phyloP scores from a whole-genome alignment of 257 asterid genomes.

The Eucommia ulmoides region DNA sequence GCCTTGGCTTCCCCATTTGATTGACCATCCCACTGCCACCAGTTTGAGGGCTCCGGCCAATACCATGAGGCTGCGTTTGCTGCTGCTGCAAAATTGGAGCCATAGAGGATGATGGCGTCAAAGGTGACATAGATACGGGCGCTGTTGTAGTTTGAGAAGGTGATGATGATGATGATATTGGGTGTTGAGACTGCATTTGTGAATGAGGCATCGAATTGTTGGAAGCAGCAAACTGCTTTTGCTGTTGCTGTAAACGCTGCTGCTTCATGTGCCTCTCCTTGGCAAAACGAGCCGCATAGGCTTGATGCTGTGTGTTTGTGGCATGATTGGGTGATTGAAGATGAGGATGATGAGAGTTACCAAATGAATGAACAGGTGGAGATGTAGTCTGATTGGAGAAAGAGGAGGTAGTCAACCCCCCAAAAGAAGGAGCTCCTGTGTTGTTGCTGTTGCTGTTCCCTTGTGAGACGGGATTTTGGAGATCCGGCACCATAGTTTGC shows the following conservation, averaged over 20 bases:
- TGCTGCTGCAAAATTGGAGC: conserved; percentile 45
- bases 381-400: conserved; percentile 28
- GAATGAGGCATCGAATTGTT: conserved; percentile 49
- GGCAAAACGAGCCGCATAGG: conserved; percentile 59
- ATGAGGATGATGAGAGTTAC: conserved; percentile 31
- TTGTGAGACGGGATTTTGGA: conserved; percentile 43
- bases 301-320: conserved; percentile 58
- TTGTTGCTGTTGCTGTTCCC: conserved; percentile 30
- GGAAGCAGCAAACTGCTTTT: conserved; percentile 42
- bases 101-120: conserved; percentile 38
- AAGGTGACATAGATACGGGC: conserved; percentile 29
- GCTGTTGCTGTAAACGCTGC: conserved; percentile 19
- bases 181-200: conserved; percentile 51
- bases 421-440: conserved; percentile 29
- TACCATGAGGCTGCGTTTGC: conserved; percentile 49
- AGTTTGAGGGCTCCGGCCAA: conserved; percentile 41
- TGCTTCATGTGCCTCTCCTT: conserved; percentile 69
- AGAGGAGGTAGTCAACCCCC: conserved; percentile 25
- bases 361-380: conserved; percentile 29
- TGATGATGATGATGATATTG: conserved; percentile 51
- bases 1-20: conserved; percentile 42
- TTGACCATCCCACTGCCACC: conserved; percentile 35
- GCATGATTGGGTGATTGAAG: conserved; percentile 61
- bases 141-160: conserved; percentile 6
- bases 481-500: conserved; percentile 53